Evolutionary conservation across 2,329 filamentous ascomycete genomes (phyloP).

Genomic region (Scedosporium aurantiacum): DNA sequence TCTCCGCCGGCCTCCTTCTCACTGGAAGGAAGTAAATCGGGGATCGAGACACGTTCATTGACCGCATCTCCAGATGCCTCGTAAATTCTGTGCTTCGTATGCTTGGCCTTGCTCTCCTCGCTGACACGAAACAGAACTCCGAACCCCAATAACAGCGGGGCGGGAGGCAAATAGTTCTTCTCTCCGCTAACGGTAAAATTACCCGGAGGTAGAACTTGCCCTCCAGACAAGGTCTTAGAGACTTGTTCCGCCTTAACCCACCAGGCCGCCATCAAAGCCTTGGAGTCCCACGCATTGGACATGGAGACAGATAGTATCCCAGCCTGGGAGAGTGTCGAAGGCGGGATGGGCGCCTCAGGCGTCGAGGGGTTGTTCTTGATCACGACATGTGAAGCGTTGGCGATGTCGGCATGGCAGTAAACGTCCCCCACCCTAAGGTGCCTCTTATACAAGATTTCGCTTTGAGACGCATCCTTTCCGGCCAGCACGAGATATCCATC

Average conservation of each 20-base stretch:
- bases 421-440: constrained; percentile 83
- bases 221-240: constrained; percentile 68
- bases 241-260: constrained; percentile 91
- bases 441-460: constrained; percentile 79
- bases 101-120: constrained; percentile 71
- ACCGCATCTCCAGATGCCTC: constrained; percentile 7
- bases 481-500: constrained; percentile 89
- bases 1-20: constrained; percentile 19
- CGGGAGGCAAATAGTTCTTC: constrained; percentile 85
- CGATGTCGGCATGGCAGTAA: constrained; percentile 82
- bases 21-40: constrained; percentile 12
- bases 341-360: constrained; percentile 77
- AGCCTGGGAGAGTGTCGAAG: constrained; percentile 82
- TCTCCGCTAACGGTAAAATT: constrained; percentile 72
- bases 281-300: constrained; percentile 89
- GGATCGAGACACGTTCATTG: constrained; percentile 15
- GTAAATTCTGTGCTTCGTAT: constrained; percentile 54
- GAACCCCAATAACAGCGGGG: constrained; percentile 78
- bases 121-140: constrained; percentile 81
- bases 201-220: constrained; percentile 69
- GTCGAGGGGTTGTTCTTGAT: constrained; percentile 77
- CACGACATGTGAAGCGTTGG: constrained; percentile 73
- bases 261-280: constrained; percentile 90
- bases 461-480: constrained; percentile 80
- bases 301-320: constrained; percentile 75